A percentile compares a stretch with the other conserved stretches of the same genome.
phyloP scores from a whole-genome alignment of 306 rosid species.

The Vigna nakashimae region DNA sequence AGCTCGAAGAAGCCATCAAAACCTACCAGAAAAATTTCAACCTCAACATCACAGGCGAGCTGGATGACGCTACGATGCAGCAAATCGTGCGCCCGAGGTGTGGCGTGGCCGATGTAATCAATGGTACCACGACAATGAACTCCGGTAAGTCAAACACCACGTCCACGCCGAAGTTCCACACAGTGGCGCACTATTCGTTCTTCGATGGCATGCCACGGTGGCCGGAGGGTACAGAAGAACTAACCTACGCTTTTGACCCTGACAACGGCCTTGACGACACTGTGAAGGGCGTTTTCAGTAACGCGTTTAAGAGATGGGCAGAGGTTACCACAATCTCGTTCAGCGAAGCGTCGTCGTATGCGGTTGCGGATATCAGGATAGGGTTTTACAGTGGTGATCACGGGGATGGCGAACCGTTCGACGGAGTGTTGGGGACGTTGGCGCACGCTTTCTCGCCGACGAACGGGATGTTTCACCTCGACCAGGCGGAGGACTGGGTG shows the following conservation, averaged over 20 bases:
- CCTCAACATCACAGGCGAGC: constrained; percentile 76
- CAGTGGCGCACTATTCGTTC: constrained; percentile 70
- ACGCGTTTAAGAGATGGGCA: constrained; percentile 76
- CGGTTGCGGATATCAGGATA: constrained; percentile 57
- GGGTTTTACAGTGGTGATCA: constrained; percentile 79
- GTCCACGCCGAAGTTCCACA: constrained; percentile 50
- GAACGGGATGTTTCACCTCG: constrained; percentile 77
- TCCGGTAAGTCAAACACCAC: constrained; percentile 55
- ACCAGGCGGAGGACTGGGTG: constrained; percentile 77
- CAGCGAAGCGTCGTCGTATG: constrained; percentile 42
- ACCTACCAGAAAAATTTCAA: constrained; percentile 86
- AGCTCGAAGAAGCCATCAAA: constrained; percentile 57
- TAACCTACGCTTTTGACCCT: constrained; percentile 71
- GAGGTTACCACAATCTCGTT: constrained; percentile 68
- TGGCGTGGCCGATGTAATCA: constrained; percentile 78
- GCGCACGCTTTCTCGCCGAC: constrained; percentile 94
- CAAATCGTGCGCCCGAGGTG: constrained; percentile 67
- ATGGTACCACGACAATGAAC: constrained; percentile 72
- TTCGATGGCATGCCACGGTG: constrained; percentile 70
- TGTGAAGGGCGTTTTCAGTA: constrained; percentile 56
- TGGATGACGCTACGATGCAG: constrained; percentile 58
- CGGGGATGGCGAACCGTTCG: constrained; percentile 92
- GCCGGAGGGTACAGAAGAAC: constrained; percentile 58
- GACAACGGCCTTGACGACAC: constrained; percentile 46
- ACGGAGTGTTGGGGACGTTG: constrained; percentile 76